Evolutionary conservation across 495 filamentous ascomycete species (phyloP).

Genomic region (Daldinia childiae): DNA sequence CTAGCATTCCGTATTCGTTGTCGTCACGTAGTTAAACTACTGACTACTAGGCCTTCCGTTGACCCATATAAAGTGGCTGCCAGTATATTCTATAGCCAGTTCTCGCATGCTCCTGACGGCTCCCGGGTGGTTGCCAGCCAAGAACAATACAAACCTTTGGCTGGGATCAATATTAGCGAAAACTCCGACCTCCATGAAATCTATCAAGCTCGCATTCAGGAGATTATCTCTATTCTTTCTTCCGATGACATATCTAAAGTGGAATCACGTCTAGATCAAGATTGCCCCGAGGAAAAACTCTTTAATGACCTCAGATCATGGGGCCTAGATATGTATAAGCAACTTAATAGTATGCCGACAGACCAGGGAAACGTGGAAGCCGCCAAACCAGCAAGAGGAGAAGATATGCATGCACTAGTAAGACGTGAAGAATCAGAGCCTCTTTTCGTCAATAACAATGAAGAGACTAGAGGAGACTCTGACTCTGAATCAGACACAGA

Average conservation of each 20-base stretch:
- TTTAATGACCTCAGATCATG: conserved; percentile 32
- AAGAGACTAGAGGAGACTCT: conserved; percentile 15
- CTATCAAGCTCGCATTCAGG: conserved; percentile 17
- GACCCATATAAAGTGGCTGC: conserved; percentile 28
- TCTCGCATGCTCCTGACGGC: background rate
- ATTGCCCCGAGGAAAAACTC: conserved; percentile 23
- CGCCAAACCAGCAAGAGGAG: background rate
- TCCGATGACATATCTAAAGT: conserved; percentile 6
- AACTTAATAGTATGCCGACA: conserved; percentile 8
- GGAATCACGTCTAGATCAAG: conserved; percentile 15
- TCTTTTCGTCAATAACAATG: conserved; percentile 20
- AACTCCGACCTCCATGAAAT: background rate
- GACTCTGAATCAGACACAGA: conserved; percentile 29
- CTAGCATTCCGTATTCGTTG: conserved; percentile 39
- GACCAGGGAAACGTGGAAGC: background rate
- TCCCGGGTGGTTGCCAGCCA: conserved; percentile 17
- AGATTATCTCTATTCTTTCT: conserved; percentile 17
- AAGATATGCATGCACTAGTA: background rate
- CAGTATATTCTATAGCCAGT: conserved; percentile 32
- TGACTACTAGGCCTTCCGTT: conserved; percentile 9
- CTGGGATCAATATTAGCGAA: conserved; percentile 17
- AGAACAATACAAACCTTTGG: conserved; percentile 35
- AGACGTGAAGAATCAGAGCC: conserved; percentile 17
- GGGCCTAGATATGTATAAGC: conserved; percentile 30
- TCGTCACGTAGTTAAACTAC: conserved; percentile 20